phyloP scores from a whole-genome alignment of 345 rosid species.

The Rhodamnia rubescens region DNA sequence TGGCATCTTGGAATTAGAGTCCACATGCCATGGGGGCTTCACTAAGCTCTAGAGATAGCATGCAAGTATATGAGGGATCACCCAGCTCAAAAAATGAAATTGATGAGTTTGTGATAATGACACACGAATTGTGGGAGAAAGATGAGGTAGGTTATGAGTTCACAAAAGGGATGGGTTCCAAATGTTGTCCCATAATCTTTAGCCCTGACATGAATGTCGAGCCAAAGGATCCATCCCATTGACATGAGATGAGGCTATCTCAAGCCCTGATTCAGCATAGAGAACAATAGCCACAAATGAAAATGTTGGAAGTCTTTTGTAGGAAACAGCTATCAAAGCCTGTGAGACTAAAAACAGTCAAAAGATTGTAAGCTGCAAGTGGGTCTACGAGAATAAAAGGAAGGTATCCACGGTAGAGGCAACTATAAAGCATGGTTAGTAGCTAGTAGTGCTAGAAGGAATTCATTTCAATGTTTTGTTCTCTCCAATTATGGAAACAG shows the following conservation, averaged over 20 bases:
- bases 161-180: background rate
- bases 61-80: background rate
- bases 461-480: background rate
- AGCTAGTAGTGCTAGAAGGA: background rate
- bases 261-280: background rate
- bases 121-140: background rate
- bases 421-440: background rate
- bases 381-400: background rate
- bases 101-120: background rate
- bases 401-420: background rate
- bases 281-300: background rate
- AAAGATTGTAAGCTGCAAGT: background rate
- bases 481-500: background rate
- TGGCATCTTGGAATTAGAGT: background rate
- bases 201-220: background rate
- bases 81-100: background rate
- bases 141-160: background rate
- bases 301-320: background rate
- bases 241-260: too few relatives aligned
- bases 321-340: background rate
- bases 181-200: background rate
- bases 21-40: background rate
- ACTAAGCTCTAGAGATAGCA: background rate
- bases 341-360: background rate
- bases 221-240: too few relatives aligned